A percentile compares a stretch with the other conserved stretches of the same genome.
These are phyloP conservation scores for Houttuynia cordata DNA, from an alignment of 164 flowering plant genomes.

Conservation along the genomic window DNA sequence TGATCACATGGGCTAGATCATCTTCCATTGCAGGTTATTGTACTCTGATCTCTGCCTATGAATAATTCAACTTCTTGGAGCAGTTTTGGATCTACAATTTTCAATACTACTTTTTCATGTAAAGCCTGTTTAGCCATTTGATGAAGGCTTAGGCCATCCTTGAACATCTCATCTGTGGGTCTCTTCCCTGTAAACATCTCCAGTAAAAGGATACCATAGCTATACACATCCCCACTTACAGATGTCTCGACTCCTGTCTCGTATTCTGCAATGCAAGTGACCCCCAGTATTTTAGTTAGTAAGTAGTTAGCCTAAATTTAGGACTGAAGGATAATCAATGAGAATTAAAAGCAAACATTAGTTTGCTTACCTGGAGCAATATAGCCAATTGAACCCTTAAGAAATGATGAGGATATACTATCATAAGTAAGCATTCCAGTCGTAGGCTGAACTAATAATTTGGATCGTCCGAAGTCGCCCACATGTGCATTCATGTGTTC, in stretches of 20 bases:
- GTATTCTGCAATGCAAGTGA: slow-evolving; percentile 37
- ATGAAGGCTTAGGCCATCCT: slow-evolving; percentile 50
- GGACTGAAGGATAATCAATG: no score
- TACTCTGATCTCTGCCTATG: background rate
- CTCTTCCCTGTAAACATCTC: slow-evolving; percentile 66
- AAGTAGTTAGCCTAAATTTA: background rate
- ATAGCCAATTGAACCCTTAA: background rate
- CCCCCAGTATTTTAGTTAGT: background rate
- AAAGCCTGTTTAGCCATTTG: slow-evolving; percentile 44
- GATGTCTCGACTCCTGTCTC: slow-evolving; percentile 72
- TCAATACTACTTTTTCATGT: background rate
- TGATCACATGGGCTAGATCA: background rate
- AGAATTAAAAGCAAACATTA: no score
- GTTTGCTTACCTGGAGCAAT: slow-evolving; percentile 1
- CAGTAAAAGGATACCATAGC: slow-evolving; percentile 64
- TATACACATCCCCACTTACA: slow-evolving; percentile 68
- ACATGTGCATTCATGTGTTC: slow-evolving; percentile 15
- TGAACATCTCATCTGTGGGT: slow-evolving; percentile 49
- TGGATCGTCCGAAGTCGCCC: slow-evolving; percentile 27
- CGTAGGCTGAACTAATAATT: slow-evolving; percentile 4
- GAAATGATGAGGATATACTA: background rate
- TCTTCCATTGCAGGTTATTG: background rate
- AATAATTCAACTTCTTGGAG: background rate
- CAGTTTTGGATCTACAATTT: slow-evolving; percentile 1
- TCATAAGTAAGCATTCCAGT: background rate